Evolutionary conservation across 164 flowering plant species (phyloP).

Genomic region (Chimonanthus salicifolius): DNA sequence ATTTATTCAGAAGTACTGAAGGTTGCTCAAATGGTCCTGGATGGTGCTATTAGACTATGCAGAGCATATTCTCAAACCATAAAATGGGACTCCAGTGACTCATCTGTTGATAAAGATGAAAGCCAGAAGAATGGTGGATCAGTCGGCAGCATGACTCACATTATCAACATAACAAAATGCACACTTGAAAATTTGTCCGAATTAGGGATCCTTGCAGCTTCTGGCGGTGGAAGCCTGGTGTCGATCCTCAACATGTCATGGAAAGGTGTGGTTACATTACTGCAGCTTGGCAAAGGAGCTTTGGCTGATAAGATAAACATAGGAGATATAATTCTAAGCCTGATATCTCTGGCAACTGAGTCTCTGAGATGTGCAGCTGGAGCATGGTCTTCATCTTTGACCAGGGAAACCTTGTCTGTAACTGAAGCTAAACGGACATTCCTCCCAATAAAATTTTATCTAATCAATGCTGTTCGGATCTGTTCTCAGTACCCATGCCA

Average conservation of each 20-base stretch:
- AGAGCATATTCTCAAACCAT: constrained; percentile 40
- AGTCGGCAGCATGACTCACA: constrained; percentile 23
- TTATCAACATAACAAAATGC: constrained; percentile 35
- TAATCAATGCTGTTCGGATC: constrained; percentile 73
- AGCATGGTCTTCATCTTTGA: constrained; percentile 53
- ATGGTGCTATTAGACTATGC: constrained; percentile 50
- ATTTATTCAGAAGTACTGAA: constrained; percentile 55
- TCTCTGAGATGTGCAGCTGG: constrained; percentile 60
- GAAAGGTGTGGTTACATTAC: constrained; percentile 90
- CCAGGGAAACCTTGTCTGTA: constrained; percentile 36
- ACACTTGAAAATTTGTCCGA: constrained; percentile 54
- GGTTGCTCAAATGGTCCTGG: constrained; percentile 47
- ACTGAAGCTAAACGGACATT: constrained; percentile 73
- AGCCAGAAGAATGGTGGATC: constrained; percentile 18
- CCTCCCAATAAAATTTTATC: constrained; percentile 79
- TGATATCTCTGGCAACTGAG: constrained; percentile 62
- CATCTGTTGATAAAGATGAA: constrained; percentile 17
- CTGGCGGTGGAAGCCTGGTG: constrained; percentile 76
- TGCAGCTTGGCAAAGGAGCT: constrained; percentile 61
- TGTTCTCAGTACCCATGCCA: constrained; percentile 57
- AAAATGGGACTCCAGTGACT: constrained; percentile 31
- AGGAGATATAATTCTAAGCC: constrained; percentile 45
- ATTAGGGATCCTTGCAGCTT: constrained; percentile 72
- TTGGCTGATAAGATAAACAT: constrained; percentile 51
- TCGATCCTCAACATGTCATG: constrained; percentile 78